phyloP scores from a whole-genome alignment of 2,329 filamentous ascomycete genomes.

The Exophiala sp. region DNA sequence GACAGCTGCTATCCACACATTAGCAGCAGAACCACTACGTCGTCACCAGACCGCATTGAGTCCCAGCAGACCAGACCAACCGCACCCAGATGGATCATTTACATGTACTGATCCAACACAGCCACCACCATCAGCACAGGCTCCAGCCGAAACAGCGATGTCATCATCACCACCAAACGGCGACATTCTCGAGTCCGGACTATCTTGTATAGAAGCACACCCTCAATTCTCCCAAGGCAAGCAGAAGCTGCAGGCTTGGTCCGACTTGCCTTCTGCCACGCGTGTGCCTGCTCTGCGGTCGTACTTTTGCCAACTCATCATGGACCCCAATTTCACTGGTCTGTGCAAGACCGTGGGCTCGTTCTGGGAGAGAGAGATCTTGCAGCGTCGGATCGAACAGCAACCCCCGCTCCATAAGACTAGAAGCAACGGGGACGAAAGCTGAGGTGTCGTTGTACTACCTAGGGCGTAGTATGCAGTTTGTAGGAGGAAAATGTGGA shows the following conservation, averaged over 20 bases:
- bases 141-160: not conserved
- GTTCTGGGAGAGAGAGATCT: slow-evolving; percentile 32
- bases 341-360: slow-evolving; percentile 40
- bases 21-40: not conserved
- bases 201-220: not conserved
- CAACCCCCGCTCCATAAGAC: no score
- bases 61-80: not conserved
- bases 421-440: not conserved
- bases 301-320: slow-evolving; percentile 40
- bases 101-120: not conserved
- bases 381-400: slow-evolving; percentile 7
- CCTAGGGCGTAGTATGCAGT: no score
- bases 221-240: not conserved
- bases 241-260: slow-evolving; percentile 4
- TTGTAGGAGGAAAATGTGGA: no score
- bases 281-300: slow-evolving; percentile 26
- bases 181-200: not conserved
- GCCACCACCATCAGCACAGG: not conserved
- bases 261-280: not conserved
- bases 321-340: slow-evolving; percentile 38
- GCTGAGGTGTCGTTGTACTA: no score
- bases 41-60: not conserved
- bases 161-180: not conserved
- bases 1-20: not conserved
- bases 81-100: not conserved